These are phyloP conservation scores for Chionographis japonica DNA, from an alignment of 106 monocot genomes.

Conservation along the genomic window DNA sequence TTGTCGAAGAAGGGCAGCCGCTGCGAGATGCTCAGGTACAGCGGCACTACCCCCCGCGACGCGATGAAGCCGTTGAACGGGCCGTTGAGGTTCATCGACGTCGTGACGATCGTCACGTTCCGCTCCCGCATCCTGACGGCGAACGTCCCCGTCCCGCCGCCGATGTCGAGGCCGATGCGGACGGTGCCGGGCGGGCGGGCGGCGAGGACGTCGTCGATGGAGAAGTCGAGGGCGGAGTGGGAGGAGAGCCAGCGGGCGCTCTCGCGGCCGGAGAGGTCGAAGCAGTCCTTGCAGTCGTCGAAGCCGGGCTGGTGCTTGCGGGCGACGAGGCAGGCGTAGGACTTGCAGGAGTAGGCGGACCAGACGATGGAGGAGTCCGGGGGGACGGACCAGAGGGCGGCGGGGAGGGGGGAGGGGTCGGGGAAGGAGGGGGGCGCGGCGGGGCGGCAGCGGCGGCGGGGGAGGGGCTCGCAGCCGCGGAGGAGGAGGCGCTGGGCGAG, in stretches of 20 bases:
- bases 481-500: constrained; percentile 43
- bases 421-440: constrained; percentile 19
- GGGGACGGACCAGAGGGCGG: constrained; percentile 35
- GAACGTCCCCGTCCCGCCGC: constrained; percentile 58
- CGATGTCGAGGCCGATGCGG: constrained; percentile 66
- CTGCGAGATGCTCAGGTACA: constrained; percentile 49
- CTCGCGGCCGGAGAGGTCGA: constrained; percentile 54
- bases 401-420: constrained; percentile 21
- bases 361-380: constrained; percentile 37
- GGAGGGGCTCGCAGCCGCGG: constrained; percentile 61
- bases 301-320: constrained; percentile 31
- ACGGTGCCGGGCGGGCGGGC: constrained; percentile 27
- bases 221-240: constrained; percentile 25
- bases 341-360: constrained; percentile 60
- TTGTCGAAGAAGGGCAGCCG: constrained; percentile 64
- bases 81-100: constrained; percentile 68
- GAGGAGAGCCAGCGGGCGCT: constrained; percentile 33
- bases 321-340: constrained; percentile 42
- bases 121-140: constrained; percentile 57
- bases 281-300: constrained; percentile 78
- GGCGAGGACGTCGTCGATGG: constrained; percentile 43
- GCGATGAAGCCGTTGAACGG: constrained; percentile 68
- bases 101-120: constrained; percentile 37
- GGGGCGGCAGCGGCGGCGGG: constrained; percentile 55
- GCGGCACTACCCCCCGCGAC: constrained; percentile 50